Evolutionary conservation across 2,329 filamentous ascomycete species (phyloP), one percentile per base, ranked within the genome.

Genomic region (Stemphylium vesicarium): DNA sequence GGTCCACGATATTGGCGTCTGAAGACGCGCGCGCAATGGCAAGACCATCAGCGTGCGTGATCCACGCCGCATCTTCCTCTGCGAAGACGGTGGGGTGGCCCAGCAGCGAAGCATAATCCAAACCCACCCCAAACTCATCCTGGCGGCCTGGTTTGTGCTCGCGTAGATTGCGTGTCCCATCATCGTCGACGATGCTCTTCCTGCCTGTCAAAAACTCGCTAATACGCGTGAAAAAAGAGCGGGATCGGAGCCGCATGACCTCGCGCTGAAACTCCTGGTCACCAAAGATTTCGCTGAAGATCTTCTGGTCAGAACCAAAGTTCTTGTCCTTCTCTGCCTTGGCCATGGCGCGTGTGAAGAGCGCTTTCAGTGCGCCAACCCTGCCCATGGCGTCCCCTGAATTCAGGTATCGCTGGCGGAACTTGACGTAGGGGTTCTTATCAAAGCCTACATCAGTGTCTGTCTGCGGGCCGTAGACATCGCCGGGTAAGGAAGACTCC

Each of bases 1-100:
- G 33, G 13, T 13, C 33, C 4, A 15, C 24, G 18, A 48, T 4
- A 4, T 48, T 40, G 20, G 39, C 16, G 11, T 38, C 45, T 4
- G 35, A 16, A 10, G 45, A 48, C 2, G 45, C 45, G 18, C 39
- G 22, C 16, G 45, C 36, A 2, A 48, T 40, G 13, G 15, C 37
- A n/a, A 26, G 18, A 16, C 24, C 4, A 3, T 48, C 36, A 16
- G 11, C 13, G 13, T 48, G 16, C 20, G 24, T 40, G 0, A 48
- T 16, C 45, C 45, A 48, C 11, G 45, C 45, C 33, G 45, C 37
- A 7, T 48, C 45, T 5, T 48, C 45, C 22, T 48, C 44, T 38
- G 44, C 44, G 24, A 47, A 47, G 2, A 47, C 44, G 2, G 44
- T 47, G 0, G 44, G 44, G 13, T 47, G 44, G 4, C 44, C 44